Conservation (phyloP, 495 filamentous ascomycete genomes). For the Podospora didyma region DNA sequence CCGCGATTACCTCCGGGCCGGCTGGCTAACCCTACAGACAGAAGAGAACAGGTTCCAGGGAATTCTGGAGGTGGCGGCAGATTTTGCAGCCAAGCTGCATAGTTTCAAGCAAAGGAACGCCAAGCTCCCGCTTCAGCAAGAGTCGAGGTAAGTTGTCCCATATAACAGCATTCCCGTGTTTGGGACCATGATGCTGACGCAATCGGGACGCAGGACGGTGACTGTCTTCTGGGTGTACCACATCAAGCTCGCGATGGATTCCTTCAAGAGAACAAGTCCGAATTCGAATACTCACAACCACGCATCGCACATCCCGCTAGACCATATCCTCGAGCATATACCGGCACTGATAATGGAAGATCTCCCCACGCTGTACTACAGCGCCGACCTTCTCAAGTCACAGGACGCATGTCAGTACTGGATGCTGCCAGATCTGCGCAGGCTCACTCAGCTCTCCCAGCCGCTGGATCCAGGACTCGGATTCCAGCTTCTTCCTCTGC, state of each 20-base stretch:
- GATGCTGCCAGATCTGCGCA: conserved; percentile 17
- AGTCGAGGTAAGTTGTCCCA: conserved; percentile 11
- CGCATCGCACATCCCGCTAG: too few relatives aligned
- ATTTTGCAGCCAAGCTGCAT: conserved; percentile 12
- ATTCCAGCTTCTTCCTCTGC: too few relatives aligned
- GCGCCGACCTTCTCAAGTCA: conserved; percentile 7
- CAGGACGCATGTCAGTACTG: conserved; percentile 12
- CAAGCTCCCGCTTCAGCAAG: conserved; percentile 5
- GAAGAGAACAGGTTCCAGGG: conserved; percentile 1
- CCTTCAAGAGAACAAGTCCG: background rate
- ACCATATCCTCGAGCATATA: background rate
- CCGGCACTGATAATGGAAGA: conserved; percentile 11
- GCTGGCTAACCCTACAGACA: background rate
- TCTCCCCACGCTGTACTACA: conserved; percentile 15
- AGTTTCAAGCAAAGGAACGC: conserved; percentile 12
- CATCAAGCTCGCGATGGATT: conserved; percentile 10
- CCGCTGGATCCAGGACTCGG: background rate
- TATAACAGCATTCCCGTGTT: too few relatives aligned
- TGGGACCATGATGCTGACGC: background rate
- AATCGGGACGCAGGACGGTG: conserved; percentile 7
- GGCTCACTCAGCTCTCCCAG: background rate
- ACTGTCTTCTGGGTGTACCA: conserved; percentile 27
- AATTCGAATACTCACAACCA: background rate
- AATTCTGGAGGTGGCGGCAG: conserved; percentile 15
- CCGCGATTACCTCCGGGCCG: too few relatives aligned